Evolutionary conservation across 495 filamentous ascomycete species (phyloP).

Genomic region (Cenococcum geophilum): DNA sequence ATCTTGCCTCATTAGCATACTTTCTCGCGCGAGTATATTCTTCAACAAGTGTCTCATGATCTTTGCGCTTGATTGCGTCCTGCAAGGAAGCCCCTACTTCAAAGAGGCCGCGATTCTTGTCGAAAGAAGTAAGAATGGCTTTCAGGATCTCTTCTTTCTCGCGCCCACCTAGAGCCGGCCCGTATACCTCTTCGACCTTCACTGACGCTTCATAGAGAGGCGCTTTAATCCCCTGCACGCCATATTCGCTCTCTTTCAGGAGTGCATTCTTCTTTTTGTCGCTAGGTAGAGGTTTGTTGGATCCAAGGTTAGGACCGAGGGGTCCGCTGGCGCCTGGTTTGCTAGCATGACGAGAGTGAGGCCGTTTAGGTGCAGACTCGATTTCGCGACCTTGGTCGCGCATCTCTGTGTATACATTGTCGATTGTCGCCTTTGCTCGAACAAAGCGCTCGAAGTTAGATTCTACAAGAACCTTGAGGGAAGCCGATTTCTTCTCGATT

Average conservation of each 20-base stretch:
- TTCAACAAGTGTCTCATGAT: constrained; percentile 80
- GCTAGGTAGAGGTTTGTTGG: constrained; percentile 33
- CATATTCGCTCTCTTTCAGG: constrained; percentile 89
- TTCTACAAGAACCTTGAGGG: constrained; percentile 90
- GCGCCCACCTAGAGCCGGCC: constrained; percentile 84
- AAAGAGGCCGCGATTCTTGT: constrained; percentile 71
- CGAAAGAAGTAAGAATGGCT: constrained; percentile 62
- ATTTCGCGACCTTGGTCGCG: constrained; percentile 70
- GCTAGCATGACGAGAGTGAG: constrained; percentile 45
- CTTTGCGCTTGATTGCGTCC: constrained; percentile 80
- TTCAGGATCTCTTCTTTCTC: constrained; percentile 85
- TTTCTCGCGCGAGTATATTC: constrained; percentile 73
- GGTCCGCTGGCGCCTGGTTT: constrained; percentile 52
- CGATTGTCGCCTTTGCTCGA: constrained; percentile 90
- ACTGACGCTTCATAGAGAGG: constrained; percentile 82
- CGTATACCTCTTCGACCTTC: constrained; percentile 96
- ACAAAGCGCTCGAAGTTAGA: constrained; percentile 98
- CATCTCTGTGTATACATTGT: constrained; percentile 98
- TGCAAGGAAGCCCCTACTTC: constrained; percentile 70
- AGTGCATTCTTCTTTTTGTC: constrained; percentile 79
- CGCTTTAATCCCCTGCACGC: constrained; percentile 79
- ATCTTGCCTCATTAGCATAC: constrained; percentile 66
- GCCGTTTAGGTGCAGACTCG: neutral
- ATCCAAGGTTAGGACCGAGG: constrained; percentile 34
- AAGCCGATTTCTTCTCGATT: constrained; percentile 95